phyloP scores from a whole-genome alignment of 2,329 filamentous ascomycete genomes.

The Alternaria rosae region DNA sequence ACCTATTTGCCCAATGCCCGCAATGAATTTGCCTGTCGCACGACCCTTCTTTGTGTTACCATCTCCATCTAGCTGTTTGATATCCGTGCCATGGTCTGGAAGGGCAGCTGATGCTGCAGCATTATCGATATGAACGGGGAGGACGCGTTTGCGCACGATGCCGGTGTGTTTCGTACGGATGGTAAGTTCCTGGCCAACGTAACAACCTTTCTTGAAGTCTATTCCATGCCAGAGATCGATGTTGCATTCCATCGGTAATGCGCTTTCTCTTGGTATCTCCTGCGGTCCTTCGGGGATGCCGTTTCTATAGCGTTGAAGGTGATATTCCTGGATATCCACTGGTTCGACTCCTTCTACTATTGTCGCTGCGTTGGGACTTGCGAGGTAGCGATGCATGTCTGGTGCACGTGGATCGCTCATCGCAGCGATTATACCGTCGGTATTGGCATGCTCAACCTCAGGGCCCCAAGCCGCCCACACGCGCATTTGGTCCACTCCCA shows the following conservation, averaged over 20 bases:
- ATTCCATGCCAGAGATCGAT: conserved; percentile 85
- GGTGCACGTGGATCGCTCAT: conserved; percentile 35
- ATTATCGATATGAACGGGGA: conserved; percentile 78
- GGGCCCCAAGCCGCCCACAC: conserved; percentile 78
- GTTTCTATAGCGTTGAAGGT: conserved; percentile 75
- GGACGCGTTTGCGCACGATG: conserved; percentile 86
- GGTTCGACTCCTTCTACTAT: conserved; percentile 10
- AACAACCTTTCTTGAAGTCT: conserved; percentile 95
- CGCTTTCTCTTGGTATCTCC: conserved; percentile 75
- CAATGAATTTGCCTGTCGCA: conserved; percentile 81
- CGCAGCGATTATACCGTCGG: conserved; percentile 12
- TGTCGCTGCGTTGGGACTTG: neutral
- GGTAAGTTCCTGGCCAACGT: conserved; percentile 94
- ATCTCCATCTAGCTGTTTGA: conserved; percentile 59
- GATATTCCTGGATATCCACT: conserved; percentile 64
- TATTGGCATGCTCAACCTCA: conserved; percentile 10
- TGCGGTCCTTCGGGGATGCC: conserved; percentile 85
- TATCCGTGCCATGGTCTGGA: conserved; percentile 58
- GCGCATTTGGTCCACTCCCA: conserved; percentile 69
- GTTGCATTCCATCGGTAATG: conserved; percentile 88
- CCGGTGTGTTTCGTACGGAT: conserved; percentile 95
- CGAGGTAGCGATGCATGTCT: conserved; percentile 16
- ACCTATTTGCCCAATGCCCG: conserved; percentile 83
- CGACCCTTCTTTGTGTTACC: conserved; percentile 60
- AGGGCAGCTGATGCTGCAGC: conserved; percentile 32